Evolutionary conservation across 805 yeast species (phyloP).

Genomic region (Candida tammaniensis): DNA sequence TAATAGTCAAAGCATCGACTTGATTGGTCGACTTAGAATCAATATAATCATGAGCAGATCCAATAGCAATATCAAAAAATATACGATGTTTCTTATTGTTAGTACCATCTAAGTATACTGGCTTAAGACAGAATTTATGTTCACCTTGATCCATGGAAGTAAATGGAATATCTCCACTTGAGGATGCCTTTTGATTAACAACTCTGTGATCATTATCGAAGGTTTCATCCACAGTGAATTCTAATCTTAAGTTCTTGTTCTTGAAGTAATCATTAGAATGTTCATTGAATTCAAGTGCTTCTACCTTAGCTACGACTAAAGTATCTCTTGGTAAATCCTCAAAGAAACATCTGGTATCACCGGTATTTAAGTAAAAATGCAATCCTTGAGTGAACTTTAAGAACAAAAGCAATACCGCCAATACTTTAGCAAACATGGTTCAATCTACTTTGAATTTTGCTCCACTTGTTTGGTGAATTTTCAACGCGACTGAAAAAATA

Average conservation of each 20-base stretch:
- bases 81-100: constrained; percentile 54
- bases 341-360: constrained; percentile 75
- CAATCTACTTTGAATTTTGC: not conserved
- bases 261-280: constrained; percentile 46
- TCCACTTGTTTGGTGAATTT: not conserved
- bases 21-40: constrained; percentile 61
- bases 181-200: constrained; percentile 57
- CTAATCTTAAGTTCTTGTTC: constrained; percentile 56
- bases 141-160: constrained; percentile 83
- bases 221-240: constrained; percentile 67
- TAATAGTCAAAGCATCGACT: constrained; percentile 39
- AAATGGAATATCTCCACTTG: constrained; percentile 71
- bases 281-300: constrained; percentile 60
- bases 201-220: constrained; percentile 84
- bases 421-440: not conserved
- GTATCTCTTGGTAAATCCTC: constrained; percentile 77
- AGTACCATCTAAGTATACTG: constrained; percentile 66
- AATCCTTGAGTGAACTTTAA: constrained; percentile 41
- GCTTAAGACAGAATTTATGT: constrained; percentile 73
- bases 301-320: constrained; percentile 74
- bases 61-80: constrained; percentile 68
- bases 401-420: constrained; percentile 11
- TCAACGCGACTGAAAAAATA: constrained; percentile 8
- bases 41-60: constrained; percentile 57
- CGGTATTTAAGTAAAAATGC: constrained; percentile 78